These are phyloP conservation scores for Diutina pseudorugosa DNA, from an alignment of 1,139 yeast genomes.

Conservation along the genomic window DNA sequence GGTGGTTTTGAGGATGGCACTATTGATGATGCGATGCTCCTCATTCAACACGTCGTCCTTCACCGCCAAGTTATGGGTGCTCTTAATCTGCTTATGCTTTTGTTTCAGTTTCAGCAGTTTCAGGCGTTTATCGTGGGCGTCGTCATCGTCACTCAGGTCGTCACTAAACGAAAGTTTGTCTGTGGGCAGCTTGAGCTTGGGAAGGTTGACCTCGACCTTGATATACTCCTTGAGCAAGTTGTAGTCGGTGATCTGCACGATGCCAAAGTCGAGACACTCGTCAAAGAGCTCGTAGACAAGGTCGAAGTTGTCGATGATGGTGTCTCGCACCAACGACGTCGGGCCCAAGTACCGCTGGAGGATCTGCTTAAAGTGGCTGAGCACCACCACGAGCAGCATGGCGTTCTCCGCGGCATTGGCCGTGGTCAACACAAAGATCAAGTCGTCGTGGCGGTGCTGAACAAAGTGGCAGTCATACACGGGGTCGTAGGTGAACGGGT, in stretches of 20 bases:
- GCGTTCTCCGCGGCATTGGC: constrained; percentile 18
- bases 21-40: constrained; percentile 32
- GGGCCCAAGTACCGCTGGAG: constrained; percentile 18
- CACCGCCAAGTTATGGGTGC: constrained; percentile 31
- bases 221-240: constrained; percentile 33
- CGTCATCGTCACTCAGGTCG: constrained; percentile 6
- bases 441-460: constrained; percentile 16
- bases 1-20: constrained; percentile 40
- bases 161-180: constrained; percentile 1
- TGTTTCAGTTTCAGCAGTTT: constrained; percentile 9
- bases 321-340: constrained; percentile 14
- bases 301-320: constrained; percentile 26
- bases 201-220: constrained; percentile 25
- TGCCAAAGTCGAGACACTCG: constrained; percentile 35
- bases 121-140: constrained; percentile 6
- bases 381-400: constrained; percentile 29
- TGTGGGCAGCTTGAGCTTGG: constrained; percentile 8
- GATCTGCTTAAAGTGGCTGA: constrained; percentile 21
- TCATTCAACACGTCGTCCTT: constrained; percentile 9
- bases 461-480: constrained; percentile 24
- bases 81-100: constrained; percentile 13
- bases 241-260: constrained; percentile 31
- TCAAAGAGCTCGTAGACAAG: constrained; percentile 31
- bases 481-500: constrained; percentile 18
- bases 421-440: constrained; percentile 22